phyloP scores from a whole-genome alignment of 306 rosid genomes.

The Biancaea sappan region DNA sequence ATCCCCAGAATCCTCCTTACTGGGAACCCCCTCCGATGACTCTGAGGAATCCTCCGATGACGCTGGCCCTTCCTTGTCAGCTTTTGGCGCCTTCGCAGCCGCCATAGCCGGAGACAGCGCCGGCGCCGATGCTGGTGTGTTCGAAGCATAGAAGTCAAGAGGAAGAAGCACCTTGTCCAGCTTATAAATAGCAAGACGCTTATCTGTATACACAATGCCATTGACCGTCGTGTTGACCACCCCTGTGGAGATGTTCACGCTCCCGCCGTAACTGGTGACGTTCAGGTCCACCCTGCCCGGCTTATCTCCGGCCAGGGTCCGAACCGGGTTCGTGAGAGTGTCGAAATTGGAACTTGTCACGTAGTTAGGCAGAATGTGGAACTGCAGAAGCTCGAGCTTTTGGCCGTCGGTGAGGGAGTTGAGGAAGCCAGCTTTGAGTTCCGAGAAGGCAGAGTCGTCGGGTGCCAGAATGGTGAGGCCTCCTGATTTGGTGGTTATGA shows the following conservation, averaged over 20 bases:
- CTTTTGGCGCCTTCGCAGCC: slow-evolving; percentile 12
- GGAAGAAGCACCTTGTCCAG: slow-evolving; percentile 66
- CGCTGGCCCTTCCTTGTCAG: slow-evolving; percentile 28
- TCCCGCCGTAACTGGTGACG: slow-evolving; percentile 59
- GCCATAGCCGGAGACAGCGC: slow-evolving; percentile 20
- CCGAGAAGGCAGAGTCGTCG: slow-evolving; percentile 53
- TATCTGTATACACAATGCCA: slow-evolving; percentile 61
- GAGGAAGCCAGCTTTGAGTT: slow-evolving; percentile 66
- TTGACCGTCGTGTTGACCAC: slow-evolving; percentile 62
- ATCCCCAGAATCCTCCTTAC: slow-evolving; percentile 10
- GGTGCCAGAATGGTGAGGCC: slow-evolving; percentile 65
- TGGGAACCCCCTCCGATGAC: slow-evolving; percentile 28
- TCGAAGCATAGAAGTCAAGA: slow-evolving; percentile 43
- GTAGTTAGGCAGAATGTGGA: slow-evolving; percentile 54
- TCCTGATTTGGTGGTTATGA: slow-evolving; percentile 46
- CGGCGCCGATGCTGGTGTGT: slow-evolving; percentile 30
- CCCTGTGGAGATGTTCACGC: slow-evolving; percentile 64
- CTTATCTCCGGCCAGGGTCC: slow-evolving; percentile 66
- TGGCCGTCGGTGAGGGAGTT: slow-evolving; percentile 56
- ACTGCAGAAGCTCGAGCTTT: slow-evolving; percentile 61
- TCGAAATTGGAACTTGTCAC: slow-evolving; percentile 63
- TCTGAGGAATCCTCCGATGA: slow-evolving; percentile 20
- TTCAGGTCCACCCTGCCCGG: slow-evolving; percentile 55
- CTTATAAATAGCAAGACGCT: slow-evolving; percentile 65
- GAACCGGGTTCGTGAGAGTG: slow-evolving; percentile 61